A percentile compares a stretch with the other conserved stretches of the same genome.
Conservation (phyloP, 2,329 filamentous ascomycete species). For the Sclerotinia nivalis region DNA sequence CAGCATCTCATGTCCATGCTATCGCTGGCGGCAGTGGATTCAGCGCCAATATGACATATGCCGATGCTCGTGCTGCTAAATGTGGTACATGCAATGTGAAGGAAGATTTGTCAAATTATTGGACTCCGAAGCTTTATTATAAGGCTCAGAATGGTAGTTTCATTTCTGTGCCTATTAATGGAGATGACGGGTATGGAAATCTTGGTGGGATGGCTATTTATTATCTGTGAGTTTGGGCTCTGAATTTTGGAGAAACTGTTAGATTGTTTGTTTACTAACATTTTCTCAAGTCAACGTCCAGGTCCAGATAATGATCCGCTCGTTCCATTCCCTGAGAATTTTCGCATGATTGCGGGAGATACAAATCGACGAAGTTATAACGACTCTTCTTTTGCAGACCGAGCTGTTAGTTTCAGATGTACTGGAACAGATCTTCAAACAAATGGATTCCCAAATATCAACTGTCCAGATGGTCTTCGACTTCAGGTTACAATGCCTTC, state of each 20-base stretch:
- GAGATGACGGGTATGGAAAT: slow-evolving; percentile 41
- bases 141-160: slow-evolving; percentile 39
- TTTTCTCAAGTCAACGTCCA: slow-evolving; percentile 11
- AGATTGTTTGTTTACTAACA: neutral
- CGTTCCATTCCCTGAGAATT: slow-evolving; percentile 41
- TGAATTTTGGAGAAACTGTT: neutral
- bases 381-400: slow-evolving; percentile 18
- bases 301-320: slow-evolving; percentile 19
- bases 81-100: slow-evolving; percentile 42
- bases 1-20: slow-evolving; percentile 31
- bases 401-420: slow-evolving; percentile 51
- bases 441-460: slow-evolving; percentile 54
- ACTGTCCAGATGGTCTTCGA: slow-evolving; percentile 54
- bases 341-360: slow-evolving; percentile 50
- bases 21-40: slow-evolving; percentile 42
- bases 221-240: slow-evolving; percentile 38
- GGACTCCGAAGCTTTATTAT: slow-evolving; percentile 40
- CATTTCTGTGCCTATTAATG: slow-evolving; percentile 39
- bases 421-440: slow-evolving; percentile 49
- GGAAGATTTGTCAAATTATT: slow-evolving; percentile 43
- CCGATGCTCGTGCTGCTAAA: slow-evolving; percentile 36
- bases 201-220: slow-evolving; percentile 41
- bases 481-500: slow-evolving; percentile 57
- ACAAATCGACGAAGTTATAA: slow-evolving; percentile 29
- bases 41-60: slow-evolving; percentile 43